Evolutionary conservation across 1,284 basidiomycete genomes (phyloP).

Genomic region (Malassezia cuniculi): DNA sequence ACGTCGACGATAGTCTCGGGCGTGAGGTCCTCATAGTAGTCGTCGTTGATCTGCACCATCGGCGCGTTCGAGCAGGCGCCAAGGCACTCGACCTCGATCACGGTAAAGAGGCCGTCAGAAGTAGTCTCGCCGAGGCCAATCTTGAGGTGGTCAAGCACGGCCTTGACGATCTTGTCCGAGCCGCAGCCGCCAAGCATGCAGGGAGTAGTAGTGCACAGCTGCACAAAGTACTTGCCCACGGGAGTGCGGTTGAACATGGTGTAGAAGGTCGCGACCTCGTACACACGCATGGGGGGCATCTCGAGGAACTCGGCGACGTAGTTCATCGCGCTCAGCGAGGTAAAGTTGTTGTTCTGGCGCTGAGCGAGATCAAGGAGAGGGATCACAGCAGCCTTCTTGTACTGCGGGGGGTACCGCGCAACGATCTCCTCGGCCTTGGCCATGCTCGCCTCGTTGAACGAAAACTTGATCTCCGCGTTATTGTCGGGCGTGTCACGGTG

Average conservation of each 20-base stretch:
- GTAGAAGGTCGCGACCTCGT: conserved; percentile 98
- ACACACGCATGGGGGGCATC: conserved; percentile 96
- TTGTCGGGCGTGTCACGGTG: conserved; percentile 89
- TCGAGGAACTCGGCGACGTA: conserved; percentile 75
- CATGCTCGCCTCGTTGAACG: conserved; percentile 67
- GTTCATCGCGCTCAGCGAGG: conserved; percentile 98
- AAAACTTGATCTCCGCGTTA: conserved; percentile 62
- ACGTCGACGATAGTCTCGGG: conserved; percentile 75
- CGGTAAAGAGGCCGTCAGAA: conserved; percentile 86
- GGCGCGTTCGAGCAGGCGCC: conserved; percentile 96
- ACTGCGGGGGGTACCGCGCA: conserved; percentile 82
- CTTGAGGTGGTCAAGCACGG: conserved; percentile 69
- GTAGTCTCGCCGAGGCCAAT: conserved; percentile 81
- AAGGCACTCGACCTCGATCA: conserved; percentile 95
- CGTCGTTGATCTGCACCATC: conserved; percentile 91
- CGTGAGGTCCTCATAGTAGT: conserved; percentile 98
- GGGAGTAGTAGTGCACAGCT: conserved; percentile 97
- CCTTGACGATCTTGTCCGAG: conserved; percentile 73
- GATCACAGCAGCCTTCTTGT: conserved; percentile 89
- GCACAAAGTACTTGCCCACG: conserved; percentile 84
- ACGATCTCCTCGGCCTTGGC: conserved; percentile 79
- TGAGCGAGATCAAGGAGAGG: conserved; percentile 92
- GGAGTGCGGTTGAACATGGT: conserved; percentile 81
- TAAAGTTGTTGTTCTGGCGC: conserved; percentile 95
- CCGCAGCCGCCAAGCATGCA: conserved; percentile 82